Base-by-base conservation (phyloP, 176 grass and related monocot species). In the Oryza longistaminata region DNA sequence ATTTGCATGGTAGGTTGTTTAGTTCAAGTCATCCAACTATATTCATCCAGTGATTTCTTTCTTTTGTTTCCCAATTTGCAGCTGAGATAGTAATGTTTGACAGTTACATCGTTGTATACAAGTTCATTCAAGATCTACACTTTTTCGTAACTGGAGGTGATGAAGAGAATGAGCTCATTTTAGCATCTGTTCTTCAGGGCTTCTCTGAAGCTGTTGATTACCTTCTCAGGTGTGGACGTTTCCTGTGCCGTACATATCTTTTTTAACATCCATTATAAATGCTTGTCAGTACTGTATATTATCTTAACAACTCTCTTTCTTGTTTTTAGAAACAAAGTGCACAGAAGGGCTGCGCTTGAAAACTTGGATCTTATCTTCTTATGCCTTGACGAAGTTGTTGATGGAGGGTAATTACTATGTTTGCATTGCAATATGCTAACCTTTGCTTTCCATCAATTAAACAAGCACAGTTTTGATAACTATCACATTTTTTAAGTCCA, bases 61-160 rank as follows among this genome's bases (percentile, higher is more conserved):
- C 37, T 29, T 75, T 3, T 66, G 16, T 85, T 71, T 82, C 33
- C 24, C 3, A 13, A 82, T 81, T 77, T 58, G 61, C 87, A 93
- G 94, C 82, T 46, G 94, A 97, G 65, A 85, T 93, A 81, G 58
- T 87, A 24, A 93, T 90, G 89, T 86, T 97, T 61, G 89, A 93
- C 7, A 64, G 87, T 43, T 69, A 92, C 55, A 88, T 93, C 21
- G 43, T 97, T 78, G 75, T 97, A 39, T 97, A 93, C 85, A 93
- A 93, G 80, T 93, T 90, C 82, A 88, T 88, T 71, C 85, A 90
- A 74, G 94, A 91, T 86, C 87, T 93, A 31, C 89, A 86, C 77
- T 90, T 97, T 77, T 93, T 93, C 79, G 87, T 97, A 64, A 91
- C 91, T 66, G 91, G 94, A 84, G 89, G 91, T 71, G 89, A 97